Conservation (phyloP, 176 grass and related monocot genomes). For the Pontederia crassipes region DNA sequence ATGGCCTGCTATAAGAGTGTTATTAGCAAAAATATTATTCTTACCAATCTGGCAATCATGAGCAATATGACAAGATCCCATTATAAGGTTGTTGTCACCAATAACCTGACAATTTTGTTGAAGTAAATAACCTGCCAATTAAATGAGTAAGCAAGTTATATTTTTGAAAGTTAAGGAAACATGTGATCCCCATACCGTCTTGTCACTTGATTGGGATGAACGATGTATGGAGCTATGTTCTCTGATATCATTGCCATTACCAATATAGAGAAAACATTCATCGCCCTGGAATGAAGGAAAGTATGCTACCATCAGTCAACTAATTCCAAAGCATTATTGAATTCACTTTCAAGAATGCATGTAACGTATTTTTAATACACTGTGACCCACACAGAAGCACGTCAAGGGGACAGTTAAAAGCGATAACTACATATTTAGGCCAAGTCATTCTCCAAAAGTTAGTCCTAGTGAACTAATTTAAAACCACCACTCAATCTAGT, state of each 20-base stretch:
- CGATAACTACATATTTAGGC: no score
- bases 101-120: constrained; percentile 49
- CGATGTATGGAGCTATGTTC: constrained; percentile 70
- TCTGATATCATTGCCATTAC: constrained; percentile 75
- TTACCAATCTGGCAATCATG: constrained; percentile 92
- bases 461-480: no score
- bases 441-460: no score
- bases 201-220: constrained; percentile 65
- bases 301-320: no score
- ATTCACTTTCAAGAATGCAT: no score
- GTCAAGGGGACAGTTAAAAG: no score
- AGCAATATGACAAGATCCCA: constrained; percentile 88
- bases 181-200: constrained; percentile 47
- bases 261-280: constrained; percentile 71
- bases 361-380: no score
- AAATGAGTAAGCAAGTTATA: constrained; percentile 9
- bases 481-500: no score
- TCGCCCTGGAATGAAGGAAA: constrained; percentile 29
- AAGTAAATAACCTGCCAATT: constrained; percentile 30
- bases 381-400: no score
- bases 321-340: no score
- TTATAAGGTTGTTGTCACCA: constrained; percentile 78
- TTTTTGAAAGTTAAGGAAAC: constrained; percentile 13
- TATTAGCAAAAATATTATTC: constrained; percentile 94
- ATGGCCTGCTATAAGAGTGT: constrained; percentile 69